Evolutionary conservation across 2,329 filamentous ascomycete species (phyloP).

Genomic region (Fusarium robinianum): DNA sequence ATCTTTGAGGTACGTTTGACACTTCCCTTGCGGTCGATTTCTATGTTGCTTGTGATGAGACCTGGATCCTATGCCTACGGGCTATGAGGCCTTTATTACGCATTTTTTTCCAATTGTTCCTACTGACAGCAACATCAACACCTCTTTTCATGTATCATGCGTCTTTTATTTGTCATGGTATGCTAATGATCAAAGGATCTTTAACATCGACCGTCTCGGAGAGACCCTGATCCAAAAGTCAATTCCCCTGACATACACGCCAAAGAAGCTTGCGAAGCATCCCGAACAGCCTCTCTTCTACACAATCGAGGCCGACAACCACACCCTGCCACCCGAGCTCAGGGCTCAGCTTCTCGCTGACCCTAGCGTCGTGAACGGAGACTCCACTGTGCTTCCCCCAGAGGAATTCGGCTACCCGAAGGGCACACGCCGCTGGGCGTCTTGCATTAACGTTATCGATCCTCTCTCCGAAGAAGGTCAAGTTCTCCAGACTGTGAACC

Average conservation of each 20-base stretch:
- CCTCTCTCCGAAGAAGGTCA: constrained; percentile 71
- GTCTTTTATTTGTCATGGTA: neutral
- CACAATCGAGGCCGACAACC: constrained; percentile 91
- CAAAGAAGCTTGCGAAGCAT: constrained; percentile 83
- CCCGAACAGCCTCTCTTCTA: constrained; percentile 90
- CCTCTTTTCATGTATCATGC: constrained; percentile 24
- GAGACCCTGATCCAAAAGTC: constrained; percentile 86
- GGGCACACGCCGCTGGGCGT: constrained; percentile 87
- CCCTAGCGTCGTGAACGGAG: constrained; percentile 70
- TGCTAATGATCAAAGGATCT: constrained; percentile 67
- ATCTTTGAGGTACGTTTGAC: constrained; percentile 72
- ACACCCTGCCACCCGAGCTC: constrained; percentile 81
- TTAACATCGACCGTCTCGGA: constrained; percentile 83
- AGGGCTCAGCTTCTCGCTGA: constrained; percentile 75
- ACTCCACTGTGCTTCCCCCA: constrained; percentile 70
- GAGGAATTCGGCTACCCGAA: constrained; percentile 89
- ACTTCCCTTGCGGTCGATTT: constrained; percentile 37
- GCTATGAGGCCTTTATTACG: constrained; percentile 61
- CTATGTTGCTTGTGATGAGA: constrained; percentile 65
- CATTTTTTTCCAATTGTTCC: constrained; percentile 87
- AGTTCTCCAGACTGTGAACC: constrained; percentile 76
- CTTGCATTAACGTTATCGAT: constrained; percentile 91
- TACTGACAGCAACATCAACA: constrained; percentile 67
- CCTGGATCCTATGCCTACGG: constrained; percentile 58
- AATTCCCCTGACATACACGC: constrained; percentile 86